Conservation (phyloP, 805 yeast species). For the Yarrowia divulgata region DNA sequence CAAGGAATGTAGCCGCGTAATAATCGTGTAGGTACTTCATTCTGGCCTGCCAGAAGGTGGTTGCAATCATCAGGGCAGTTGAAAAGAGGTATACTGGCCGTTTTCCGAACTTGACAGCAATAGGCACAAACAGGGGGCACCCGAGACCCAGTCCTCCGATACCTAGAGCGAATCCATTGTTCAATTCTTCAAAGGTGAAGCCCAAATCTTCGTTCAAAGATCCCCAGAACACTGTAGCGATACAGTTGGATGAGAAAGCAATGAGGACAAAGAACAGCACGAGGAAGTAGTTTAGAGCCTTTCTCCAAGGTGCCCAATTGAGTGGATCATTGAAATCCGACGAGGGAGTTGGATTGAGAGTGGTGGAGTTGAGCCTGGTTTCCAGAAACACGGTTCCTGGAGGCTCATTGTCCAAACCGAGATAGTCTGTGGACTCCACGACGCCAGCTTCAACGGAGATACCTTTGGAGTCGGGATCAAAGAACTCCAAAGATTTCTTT, state of each 20-base stretch:
- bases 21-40: conserved; percentile 6
- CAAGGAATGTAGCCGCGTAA: conserved; percentile 7
- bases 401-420: neutral
- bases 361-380: neutral
- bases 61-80: neutral
- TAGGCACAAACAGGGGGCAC: conserved; percentile 4
- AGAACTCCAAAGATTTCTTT: neutral
- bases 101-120: conserved; percentile 13
- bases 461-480: neutral
- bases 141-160: conserved; percentile 18
- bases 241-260: conserved; percentile 6
- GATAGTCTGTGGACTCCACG: neutral
- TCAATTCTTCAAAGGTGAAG: conserved; percentile 5
- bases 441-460: neutral
- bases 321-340: conserved; percentile 15
- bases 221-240: conserved; percentile 20
- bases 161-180: conserved; percentile 19
- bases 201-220: neutral
- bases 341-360: conserved; percentile 6
- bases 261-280: neutral
- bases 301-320: conserved; percentile 11
- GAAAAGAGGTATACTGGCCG: conserved; percentile 4
- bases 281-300: conserved; percentile 5
- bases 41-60: conserved; percentile 15
- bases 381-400: neutral